These are phyloP conservation scores for Rubroboletus pulcherrimus DNA, from an alignment of 768 basidiomycete species.

Conservation along the genomic window DNA sequence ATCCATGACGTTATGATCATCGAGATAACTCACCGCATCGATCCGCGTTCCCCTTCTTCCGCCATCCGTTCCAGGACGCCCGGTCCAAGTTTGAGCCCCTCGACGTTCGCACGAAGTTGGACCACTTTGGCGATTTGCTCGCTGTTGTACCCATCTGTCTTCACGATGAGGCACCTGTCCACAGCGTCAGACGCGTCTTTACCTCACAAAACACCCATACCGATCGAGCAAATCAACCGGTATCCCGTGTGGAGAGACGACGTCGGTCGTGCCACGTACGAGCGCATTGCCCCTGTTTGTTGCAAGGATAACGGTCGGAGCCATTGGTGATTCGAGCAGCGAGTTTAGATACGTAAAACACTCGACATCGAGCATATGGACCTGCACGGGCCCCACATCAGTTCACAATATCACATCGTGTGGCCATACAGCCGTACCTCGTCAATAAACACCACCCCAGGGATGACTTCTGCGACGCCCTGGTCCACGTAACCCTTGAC, in stretches of 20 bases:
- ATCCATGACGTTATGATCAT: conserved; percentile 1
- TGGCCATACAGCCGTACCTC: conserved; percentile 57
- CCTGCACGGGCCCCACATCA: conserved; percentile 46
- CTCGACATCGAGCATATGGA: conserved; percentile 99
- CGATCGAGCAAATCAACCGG: conserved; percentile 93
- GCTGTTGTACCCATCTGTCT: conserved; percentile 77
- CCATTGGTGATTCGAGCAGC: conserved; percentile 92
- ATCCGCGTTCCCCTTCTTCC: conserved; percentile 76
- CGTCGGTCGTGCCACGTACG: conserved; percentile 90
- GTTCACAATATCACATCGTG: neutral
- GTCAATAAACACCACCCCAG: conserved; percentile 97
- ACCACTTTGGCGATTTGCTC: conserved; percentile 87
- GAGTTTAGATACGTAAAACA: conserved; percentile 99
- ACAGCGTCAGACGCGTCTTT: conserved; percentile 7
- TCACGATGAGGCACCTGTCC: conserved; percentile 86
- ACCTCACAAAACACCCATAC: conserved; percentile 35
- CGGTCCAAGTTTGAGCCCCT: conserved; percentile 71
- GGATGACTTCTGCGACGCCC: conserved; percentile 96
- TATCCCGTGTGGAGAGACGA: conserved; percentile 88
- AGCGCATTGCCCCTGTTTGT: conserved; percentile 92
- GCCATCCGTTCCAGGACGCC: conserved; percentile 81
- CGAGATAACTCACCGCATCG: conserved; percentile 57
- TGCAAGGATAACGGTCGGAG: conserved; percentile 95
- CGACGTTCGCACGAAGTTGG: conserved; percentile 79
- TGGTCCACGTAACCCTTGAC: conserved; percentile 98